phyloP scores from a whole-genome alignment of 2,329 filamentous ascomycete genomes.

The Calonectria pseudoturangicola region DNA sequence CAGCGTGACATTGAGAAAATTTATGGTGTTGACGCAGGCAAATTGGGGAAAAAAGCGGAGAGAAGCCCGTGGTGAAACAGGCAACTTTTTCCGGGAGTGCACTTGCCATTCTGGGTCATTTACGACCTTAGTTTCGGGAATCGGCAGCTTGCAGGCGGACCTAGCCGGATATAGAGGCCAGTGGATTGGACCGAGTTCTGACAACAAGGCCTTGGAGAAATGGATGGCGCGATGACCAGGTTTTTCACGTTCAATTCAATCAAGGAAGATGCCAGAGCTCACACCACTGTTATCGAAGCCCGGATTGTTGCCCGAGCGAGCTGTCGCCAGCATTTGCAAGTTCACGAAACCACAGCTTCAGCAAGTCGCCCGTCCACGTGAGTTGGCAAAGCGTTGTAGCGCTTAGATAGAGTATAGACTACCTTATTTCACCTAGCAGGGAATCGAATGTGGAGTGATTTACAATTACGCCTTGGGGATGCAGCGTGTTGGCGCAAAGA shows the following conservation, averaged over 20 bases:
- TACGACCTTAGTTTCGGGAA: too few species aligned
- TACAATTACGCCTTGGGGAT: not conserved
- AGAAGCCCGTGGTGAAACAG: not conserved
- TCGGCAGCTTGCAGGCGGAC: not conserved
- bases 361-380: too few species aligned
- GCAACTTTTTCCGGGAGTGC: not conserved
- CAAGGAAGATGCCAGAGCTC: slow-evolving; percentile 1
- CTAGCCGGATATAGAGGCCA: not conserved
- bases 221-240: not conserved
- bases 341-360: not conserved
- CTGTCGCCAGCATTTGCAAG: not conserved
- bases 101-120: not conserved
- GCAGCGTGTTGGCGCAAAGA: not conserved
- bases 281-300: not conserved
- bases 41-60: not conserved
- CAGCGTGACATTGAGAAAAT: not conserved
- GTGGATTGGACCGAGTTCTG: too few species aligned
- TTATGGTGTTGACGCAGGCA: not conserved
- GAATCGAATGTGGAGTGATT: not conserved
- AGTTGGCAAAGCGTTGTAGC: not conserved
- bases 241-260: not conserved
- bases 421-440: not conserved
- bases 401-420: not conserved
- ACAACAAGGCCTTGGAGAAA: not conserved
- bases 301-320: not conserved